Evolutionary conservation across 345 rosid genomes (phyloP).

Genomic region (Garcia nutans): DNA sequence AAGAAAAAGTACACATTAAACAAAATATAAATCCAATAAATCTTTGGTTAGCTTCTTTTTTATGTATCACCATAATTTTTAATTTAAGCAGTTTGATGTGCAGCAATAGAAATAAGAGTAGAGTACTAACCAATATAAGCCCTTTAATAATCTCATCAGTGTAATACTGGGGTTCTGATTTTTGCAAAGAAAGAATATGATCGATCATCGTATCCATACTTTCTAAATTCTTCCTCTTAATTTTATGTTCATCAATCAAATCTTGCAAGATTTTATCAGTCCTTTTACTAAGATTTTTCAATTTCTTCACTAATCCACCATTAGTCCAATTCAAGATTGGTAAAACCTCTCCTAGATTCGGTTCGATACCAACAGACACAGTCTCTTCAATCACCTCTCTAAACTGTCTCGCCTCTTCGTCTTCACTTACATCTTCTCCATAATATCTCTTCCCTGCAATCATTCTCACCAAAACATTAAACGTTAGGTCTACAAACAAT

Average conservation of each 20-base stretch:
- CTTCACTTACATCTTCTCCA: background rate
- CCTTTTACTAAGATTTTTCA: slow-evolving; percentile 19
- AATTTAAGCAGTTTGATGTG: too few species aligned
- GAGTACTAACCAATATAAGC: slow-evolving; percentile 16
- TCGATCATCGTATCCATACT: slow-evolving; percentile 37
- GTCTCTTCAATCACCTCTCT: slow-evolving; percentile 37
- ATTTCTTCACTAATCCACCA: slow-evolving; percentile 22
- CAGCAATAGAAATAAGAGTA: too few species aligned
- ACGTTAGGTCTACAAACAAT: background rate
- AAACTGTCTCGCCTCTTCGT: slow-evolving; percentile 26
- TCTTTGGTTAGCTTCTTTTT: too few species aligned
- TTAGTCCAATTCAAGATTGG: slow-evolving; percentile 45
- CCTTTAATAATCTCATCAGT: slow-evolving; percentile 53
- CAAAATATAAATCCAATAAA: too few species aligned
- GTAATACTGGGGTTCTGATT: slow-evolving; percentile 42
- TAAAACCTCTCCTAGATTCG: slow-evolving; percentile 46
- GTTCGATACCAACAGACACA: slow-evolving; percentile 14
- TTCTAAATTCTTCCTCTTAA: slow-evolving; percentile 3
- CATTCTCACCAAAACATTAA: slow-evolving; percentile 18
- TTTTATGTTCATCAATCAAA: slow-evolving; percentile 48
- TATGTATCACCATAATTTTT: too few species aligned
- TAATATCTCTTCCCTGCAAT: slow-evolving; percentile 9
- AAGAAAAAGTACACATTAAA: too few species aligned
- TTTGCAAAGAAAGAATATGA: slow-evolving; percentile 44
- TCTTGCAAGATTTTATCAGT: slow-evolving; percentile 43